Evolutionary conservation across 129 eudicot genomes (phyloP).

Genomic region (Ambrosia artemisiifolia): DNA sequence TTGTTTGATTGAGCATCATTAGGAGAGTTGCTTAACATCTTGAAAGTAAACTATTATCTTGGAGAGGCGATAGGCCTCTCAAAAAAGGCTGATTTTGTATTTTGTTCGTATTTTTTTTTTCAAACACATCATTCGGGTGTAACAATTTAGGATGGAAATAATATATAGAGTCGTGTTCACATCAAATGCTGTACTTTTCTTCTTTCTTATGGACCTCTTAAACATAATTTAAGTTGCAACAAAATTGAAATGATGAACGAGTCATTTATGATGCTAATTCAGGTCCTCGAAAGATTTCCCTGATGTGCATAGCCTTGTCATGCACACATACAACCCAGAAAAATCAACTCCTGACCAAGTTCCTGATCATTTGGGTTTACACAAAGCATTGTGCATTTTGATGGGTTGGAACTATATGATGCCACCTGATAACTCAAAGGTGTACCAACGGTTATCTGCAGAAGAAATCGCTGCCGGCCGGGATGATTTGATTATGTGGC

Average conservation of each 20-base stretch:
- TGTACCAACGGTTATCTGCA: constrained; percentile 71
- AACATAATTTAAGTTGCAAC: not conserved
- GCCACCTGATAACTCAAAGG: constrained; percentile 81
- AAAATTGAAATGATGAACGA: constrained; percentile 14
- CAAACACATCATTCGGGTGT: not conserved
- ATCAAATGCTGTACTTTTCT: not conserved
- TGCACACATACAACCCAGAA: constrained; percentile 90
- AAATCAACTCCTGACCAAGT: constrained; percentile 38
- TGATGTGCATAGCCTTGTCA: constrained; percentile 74
- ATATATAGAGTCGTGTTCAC: not conserved
- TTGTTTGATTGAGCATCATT: no score
- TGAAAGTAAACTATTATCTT: not conserved
- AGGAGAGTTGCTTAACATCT: no score
- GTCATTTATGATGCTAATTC: constrained; percentile 64
- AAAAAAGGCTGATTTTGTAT: not conserved
- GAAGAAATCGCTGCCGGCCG: constrained; percentile 66
- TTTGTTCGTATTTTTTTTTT: not conserved
- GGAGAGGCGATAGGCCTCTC: not conserved
- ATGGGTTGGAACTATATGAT: constrained; percentile 83
- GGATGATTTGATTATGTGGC: constrained; percentile 91
- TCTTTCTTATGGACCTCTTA: constrained; percentile 11
- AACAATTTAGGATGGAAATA: not conserved
- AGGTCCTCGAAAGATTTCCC: constrained; percentile 90
- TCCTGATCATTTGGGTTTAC: constrained; percentile 87
- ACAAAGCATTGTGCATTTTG: constrained; percentile 85